Evolutionary conservation across 1,139 yeast species (phyloP), one percentile per base, ranked within the genome.

Genomic region (Protomyces inouyei): DNA sequence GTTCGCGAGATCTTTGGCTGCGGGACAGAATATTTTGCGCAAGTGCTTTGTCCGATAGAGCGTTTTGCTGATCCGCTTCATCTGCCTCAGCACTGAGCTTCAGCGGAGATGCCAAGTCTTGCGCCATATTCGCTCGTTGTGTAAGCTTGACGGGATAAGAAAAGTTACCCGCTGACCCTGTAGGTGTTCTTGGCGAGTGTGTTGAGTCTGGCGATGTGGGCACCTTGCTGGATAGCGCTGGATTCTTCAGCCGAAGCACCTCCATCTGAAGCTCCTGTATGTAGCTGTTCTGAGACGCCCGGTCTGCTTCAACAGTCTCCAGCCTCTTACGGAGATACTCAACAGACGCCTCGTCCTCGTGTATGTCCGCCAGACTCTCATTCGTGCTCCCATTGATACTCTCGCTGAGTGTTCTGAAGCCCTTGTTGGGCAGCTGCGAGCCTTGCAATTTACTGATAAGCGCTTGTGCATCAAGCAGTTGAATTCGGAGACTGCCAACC

Each of bases 1-100:
- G 57, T n/a, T 59, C 63, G n/a, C 63, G 63, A 28, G 63, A 59
- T 16, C 52, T 37, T 36, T 59, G 63, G n/a, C 57, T 52, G 14
- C 46, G 43, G 4, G 56, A 40, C 8, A 59, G 57, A 4, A 59
- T 55, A 32, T 37, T 45, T 12, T 36, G 43, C 10, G 57, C 63
- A 10, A 59, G 40, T 2, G 28, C 63, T 55, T 43, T 38, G 63
- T 59, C 63, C 6, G 63, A 56, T 12, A 59, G 40, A 3, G 63
- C 56, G 21, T 59, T 52, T 14, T 35, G 38, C 21, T 59, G 53
- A 35, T 59, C 63, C 38, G 18, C 25, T n/a, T 52, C 53, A 23
- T 56, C 60, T 12, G 48, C 46, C 5, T 56, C 40, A 12, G 43
- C 32, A 14, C 35, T 52, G 10, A 21, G 25, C 16, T 21, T 52